Evolutionary conservation across 108 stramenopile species (phyloP).

Genomic region (Asterionellopsis glacialis): DNA sequence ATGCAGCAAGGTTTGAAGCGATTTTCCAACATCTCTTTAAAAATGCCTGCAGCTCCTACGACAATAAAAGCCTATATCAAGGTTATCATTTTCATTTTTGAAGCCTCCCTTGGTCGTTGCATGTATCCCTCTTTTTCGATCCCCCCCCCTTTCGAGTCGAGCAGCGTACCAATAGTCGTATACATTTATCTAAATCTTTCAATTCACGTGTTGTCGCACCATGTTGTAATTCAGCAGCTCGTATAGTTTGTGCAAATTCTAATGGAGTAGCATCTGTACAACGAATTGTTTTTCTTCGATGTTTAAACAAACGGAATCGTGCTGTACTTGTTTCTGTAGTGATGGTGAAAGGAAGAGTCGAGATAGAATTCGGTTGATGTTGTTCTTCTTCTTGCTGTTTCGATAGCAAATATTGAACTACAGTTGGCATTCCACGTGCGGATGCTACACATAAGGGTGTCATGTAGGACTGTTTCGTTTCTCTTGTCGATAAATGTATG

Average conservation of each 20-base stretch:
- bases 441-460: slow-evolving; percentile 76
- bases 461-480: slow-evolving; percentile 30
- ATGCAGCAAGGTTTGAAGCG: too few species aligned
- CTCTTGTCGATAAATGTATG: slow-evolving; percentile 54
- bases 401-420: slow-evolving; percentile 63
- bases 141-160: too few species aligned
- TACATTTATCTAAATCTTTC: slow-evolving; percentile 35
- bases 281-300: slow-evolving; percentile 41
- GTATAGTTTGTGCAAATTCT: slow-evolving; percentile 56
- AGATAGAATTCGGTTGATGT: not conserved
- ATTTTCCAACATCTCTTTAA: too few species aligned
- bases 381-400: too few species aligned
- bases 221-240: slow-evolving; percentile 36
- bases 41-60: too few species aligned
- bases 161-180: slow-evolving; percentile 19
- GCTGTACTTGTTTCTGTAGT: slow-evolving; percentile 15
- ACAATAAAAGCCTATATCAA: too few species aligned
- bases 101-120: too few species aligned
- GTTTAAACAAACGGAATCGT: slow-evolving; percentile 36
- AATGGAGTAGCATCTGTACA: slow-evolving; percentile 50
- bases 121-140: too few species aligned
- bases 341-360: not conserved
- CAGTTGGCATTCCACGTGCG: slow-evolving; percentile 70
- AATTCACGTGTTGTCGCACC: slow-evolving; percentile 40
- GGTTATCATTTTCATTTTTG: too few species aligned